Evolutionary conservation across 371 early-diverging fungal genomes (phyloP).

Genomic region (Nematocida major): DNA sequence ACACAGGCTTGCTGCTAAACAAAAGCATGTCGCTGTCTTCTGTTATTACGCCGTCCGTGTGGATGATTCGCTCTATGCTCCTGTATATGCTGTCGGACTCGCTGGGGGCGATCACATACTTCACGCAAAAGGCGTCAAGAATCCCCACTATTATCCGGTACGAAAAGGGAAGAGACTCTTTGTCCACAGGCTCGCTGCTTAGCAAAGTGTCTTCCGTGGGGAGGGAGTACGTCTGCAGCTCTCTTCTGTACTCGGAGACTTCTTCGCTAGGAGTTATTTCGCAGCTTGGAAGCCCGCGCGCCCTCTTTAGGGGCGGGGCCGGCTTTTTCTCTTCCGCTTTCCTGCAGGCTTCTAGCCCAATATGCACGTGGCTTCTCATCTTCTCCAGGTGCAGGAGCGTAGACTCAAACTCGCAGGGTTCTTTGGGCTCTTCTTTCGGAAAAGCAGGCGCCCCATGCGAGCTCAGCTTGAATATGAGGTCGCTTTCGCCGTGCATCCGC

Average conservation of each 20-base stretch:
- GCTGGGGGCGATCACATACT: conserved; percentile 29
- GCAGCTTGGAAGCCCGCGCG: too few relatives aligned
- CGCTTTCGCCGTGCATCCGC: conserved; percentile 33
- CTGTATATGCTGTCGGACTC: conserved; percentile 36
- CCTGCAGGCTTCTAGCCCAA: background rate
- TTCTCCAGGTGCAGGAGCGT: background rate
- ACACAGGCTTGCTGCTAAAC: conserved; percentile 80
- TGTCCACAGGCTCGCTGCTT: background rate
- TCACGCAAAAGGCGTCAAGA: conserved; percentile 19
- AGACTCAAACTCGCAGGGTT: too few relatives aligned
- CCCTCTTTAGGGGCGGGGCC: too few relatives aligned
- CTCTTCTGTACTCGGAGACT: conserved; percentile 34
- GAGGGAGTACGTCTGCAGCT: conserved; percentile 1
- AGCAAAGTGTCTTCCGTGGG: conserved; percentile 10
- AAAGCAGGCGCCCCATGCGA: background rate
- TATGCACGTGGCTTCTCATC: background rate
- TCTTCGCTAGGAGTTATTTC: background rate
- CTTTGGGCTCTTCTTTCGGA: background rate
- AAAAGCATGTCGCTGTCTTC: conserved; percentile 95
- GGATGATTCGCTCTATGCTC: conserved; percentile 3
- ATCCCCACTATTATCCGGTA: conserved; percentile 19
- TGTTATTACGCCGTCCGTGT: conserved; percentile 81
- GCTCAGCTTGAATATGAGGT: conserved; percentile 4
- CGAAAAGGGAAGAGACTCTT: conserved; percentile 12
- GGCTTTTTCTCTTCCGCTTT: background rate